Conservation (phyloP, 106 monocot genomes). For the Iris macrosiphon region DNA sequence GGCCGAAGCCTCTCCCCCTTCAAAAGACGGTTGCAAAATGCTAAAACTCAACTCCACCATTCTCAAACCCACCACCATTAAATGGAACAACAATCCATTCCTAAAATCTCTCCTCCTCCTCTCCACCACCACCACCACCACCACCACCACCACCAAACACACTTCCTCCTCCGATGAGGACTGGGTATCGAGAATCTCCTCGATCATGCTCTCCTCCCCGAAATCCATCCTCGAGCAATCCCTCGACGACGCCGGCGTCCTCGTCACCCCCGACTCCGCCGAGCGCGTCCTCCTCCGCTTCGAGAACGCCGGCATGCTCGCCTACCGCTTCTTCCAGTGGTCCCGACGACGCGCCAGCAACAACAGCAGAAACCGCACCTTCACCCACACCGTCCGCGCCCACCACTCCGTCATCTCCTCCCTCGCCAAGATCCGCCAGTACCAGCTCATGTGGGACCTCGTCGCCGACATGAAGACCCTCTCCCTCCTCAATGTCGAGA, state of each 20-base stretch:
- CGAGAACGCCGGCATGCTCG: slow-evolving; percentile 82
- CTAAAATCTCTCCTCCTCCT: no score
- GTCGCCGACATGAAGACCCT: slow-evolving; percentile 53
- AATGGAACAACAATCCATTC: no score
- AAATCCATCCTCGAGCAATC: slow-evolving; percentile 52
- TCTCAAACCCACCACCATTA: no score
- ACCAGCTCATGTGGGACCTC: slow-evolving; percentile 84
- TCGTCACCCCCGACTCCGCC: slow-evolving; percentile 31
- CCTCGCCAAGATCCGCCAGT: slow-evolving; percentile 88
- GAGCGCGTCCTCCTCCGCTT: slow-evolving; percentile 53
- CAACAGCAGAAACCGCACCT: slow-evolving; percentile 8
- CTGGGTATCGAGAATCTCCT: no score
- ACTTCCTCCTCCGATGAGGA: no score
- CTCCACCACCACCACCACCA: no score
- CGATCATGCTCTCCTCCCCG: slow-evolving; percentile 66
- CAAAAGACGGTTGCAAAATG: no score
- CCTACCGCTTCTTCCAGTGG: slow-evolving; percentile 93
- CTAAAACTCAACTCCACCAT: no score
- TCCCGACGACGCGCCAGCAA: slow-evolving; percentile 22
- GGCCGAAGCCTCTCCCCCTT: no score
- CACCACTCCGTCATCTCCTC: slow-evolving; percentile 77
- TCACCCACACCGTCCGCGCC: slow-evolving; percentile 47
- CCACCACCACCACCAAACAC: no score
- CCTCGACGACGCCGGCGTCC: slow-evolving; percentile 53
- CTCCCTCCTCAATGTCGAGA: slow-evolving; percentile 69